A percentile compares a stretch with the other conserved stretches of the same genome.
These are phyloP conservation scores for Diaporthe ilicicola DNA, from an alignment of 2,329 filamentous ascomycete genomes.

Conservation along the genomic window DNA sequence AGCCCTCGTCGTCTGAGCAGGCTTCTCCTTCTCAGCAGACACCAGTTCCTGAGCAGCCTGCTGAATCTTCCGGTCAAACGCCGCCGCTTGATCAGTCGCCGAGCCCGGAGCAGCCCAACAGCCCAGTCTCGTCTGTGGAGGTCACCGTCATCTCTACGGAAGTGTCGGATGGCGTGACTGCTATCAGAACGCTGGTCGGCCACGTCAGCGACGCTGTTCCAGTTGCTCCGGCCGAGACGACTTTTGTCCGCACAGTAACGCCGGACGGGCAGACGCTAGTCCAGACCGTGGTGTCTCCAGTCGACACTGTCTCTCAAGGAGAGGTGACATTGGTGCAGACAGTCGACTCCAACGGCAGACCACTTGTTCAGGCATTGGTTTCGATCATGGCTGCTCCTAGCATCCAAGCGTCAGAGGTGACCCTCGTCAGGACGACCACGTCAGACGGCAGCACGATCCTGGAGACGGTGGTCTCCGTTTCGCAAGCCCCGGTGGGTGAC, in stretches of 20 bases:
- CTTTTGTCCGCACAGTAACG: conserved; percentile 6
- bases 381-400: not conserved
- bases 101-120: not conserved
- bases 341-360: not conserved
- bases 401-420: not conserved
- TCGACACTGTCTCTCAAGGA: not conserved
- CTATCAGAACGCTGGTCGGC: conserved; percentile 1
- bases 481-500: not conserved
- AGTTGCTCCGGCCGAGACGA: not conserved
- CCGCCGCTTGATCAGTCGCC: not conserved
- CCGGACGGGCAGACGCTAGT: not conserved
- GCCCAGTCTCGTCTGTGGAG: not conserved
- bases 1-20: not conserved
- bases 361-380: not conserved
- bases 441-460: conserved; percentile 4
- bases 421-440: conserved; percentile 4
- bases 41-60: not conserved
- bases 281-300: conserved; percentile 8
- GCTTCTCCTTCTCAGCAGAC: not conserved
- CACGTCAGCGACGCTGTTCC: not conserved
- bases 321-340: conserved; percentile 16
- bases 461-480: conserved; percentile 7
- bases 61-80: not conserved
- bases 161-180: not conserved
- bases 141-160: conserved; percentile 5